Percentiles rank a stretch among this genome's conserved stretches.
Evolutionary conservation across 345 rosid species (phyloP).

Genomic region (Microcos paniculata): DNA sequence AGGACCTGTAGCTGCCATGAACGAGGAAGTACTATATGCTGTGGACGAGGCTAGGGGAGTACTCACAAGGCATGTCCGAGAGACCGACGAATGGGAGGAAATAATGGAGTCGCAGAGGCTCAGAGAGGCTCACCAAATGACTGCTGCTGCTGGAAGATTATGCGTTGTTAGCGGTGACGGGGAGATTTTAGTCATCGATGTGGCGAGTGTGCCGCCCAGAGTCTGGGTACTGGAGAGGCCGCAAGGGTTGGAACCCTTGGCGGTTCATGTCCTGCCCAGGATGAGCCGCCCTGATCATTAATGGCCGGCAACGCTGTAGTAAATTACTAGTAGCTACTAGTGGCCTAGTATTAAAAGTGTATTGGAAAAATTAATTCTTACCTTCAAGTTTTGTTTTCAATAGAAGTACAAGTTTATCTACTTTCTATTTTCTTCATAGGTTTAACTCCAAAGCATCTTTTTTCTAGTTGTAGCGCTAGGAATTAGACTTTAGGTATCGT

Average conservation of each 20-base stretch:
- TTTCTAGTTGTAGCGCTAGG: no score
- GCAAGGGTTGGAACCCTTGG: slow-evolving; percentile 38
- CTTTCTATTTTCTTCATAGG: no score
- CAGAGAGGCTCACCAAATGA: slow-evolving; percentile 39
- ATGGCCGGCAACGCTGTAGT: neutral
- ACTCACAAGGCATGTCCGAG: slow-evolving; percentile 32
- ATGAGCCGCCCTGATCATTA: slow-evolving; percentile 17
- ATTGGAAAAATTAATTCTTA: no score
- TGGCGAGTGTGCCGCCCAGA: slow-evolving; percentile 21
- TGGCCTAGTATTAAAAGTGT: no score
- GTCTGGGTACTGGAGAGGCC: slow-evolving; percentile 44
- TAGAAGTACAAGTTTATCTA: no score
- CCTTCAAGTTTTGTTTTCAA: no score
- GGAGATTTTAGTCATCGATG: slow-evolving; percentile 42
- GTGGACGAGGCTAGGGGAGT: slow-evolving; percentile 46
- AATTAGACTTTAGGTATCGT: no score
- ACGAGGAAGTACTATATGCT: slow-evolving; percentile 42
- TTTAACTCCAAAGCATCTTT: no score
- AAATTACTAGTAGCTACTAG: neutral
- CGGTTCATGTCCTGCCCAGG: slow-evolving; percentile 52
- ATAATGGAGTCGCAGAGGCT: slow-evolving; percentile 35
- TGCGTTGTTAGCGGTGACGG: slow-evolving; percentile 33
- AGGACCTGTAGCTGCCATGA: slow-evolving; percentile 48
- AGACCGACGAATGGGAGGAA: slow-evolving; percentile 38
- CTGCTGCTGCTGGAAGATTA: slow-evolving; percentile 40